A percentile compares a stretch with the other conserved stretches of the same genome.
These are phyloP conservation scores for Termitomyces titanicus DNA, from an alignment of 768 basidiomycete species.

Conservation along the genomic window DNA sequence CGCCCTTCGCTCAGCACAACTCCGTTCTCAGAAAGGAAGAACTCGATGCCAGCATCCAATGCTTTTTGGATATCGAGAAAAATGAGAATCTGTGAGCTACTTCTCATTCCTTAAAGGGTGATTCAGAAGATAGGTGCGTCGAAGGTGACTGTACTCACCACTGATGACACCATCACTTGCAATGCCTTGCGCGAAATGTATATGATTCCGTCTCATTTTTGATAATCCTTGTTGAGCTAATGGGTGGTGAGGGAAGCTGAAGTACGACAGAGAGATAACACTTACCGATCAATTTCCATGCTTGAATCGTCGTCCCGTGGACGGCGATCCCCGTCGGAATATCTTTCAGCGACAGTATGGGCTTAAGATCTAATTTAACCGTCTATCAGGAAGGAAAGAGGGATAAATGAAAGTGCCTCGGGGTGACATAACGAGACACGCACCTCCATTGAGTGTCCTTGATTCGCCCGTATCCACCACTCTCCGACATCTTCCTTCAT, in stretches of 20 bases:
- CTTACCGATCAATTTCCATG: conserved; percentile 74
- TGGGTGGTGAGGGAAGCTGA: neutral
- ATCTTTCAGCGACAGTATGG: conserved; percentile 52
- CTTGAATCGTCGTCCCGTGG: conserved; percentile 69
- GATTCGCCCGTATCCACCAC: conserved; percentile 92
- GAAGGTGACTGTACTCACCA: conserved; percentile 43
- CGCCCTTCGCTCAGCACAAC: conserved; percentile 86
- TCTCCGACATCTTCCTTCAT: conserved; percentile 50
- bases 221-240: conserved; percentile 71
- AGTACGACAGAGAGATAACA: neutral
- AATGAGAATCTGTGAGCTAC: conserved; percentile 72
- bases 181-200: conserved; percentile 86
- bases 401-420: neutral
- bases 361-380: conserved; percentile 63
- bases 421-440: conserved; percentile 7
- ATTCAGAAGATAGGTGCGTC: neutral
- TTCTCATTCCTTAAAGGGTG: conserved; percentile 67
- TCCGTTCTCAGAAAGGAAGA: conserved; percentile 82
- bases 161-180: conserved; percentile 66
- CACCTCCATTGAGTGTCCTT: conserved; percentile 85
- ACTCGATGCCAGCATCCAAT: conserved; percentile 62
- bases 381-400: conserved; percentile 40
- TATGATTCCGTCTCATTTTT: conserved; percentile 85
- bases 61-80: conserved; percentile 76
- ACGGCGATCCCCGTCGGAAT: conserved; percentile 72